phyloP scores from a whole-genome alignment of 192 early-diverging fungal species.

The Physocladia obscura region DNA sequence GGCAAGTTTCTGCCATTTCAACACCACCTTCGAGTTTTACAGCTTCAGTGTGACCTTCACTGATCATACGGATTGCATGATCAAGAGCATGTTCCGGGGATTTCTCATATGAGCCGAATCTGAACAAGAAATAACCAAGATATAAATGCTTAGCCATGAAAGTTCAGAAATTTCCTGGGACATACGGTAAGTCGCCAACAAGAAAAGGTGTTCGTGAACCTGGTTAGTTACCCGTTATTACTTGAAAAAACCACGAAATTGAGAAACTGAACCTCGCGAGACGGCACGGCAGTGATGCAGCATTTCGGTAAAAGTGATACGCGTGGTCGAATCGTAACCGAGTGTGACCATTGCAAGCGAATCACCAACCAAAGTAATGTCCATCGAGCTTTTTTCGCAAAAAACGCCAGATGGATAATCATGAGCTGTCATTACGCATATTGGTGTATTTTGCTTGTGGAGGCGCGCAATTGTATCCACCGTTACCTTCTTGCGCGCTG shows the following conservation, averaged over 20 bases:
- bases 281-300: slow-evolving; percentile 91
- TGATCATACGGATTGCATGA: slow-evolving; percentile 77
- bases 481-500: slow-evolving; percentile 75
- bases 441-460: slow-evolving; percentile 70
- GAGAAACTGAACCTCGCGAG: slow-evolving; percentile 49
- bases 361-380: slow-evolving; percentile 91
- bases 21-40: slow-evolving; percentile 95
- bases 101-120: slow-evolving; percentile 81
- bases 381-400: slow-evolving; percentile 79
- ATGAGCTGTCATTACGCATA: slow-evolving; percentile 94
- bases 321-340: slow-evolving; percentile 82
- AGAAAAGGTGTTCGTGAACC: slow-evolving; percentile 77
- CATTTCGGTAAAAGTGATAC: slow-evolving; percentile 87
- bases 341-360: slow-evolving; percentile 96
- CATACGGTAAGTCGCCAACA: slow-evolving; percentile 80
- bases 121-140: background rate
- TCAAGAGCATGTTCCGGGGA: slow-evolving; percentile 72
- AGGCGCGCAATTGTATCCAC: slow-evolving; percentile 75
- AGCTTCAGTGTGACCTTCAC: slow-evolving; percentile 89
- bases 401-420: slow-evolving; percentile 91
- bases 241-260: too few species aligned
- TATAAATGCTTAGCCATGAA: background rate
- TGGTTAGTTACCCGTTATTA: too few species aligned
- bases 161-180: background rate
- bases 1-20: slow-evolving; percentile 77